A percentile compares a stretch with the other conserved stretches of the same genome.
These are phyloP conservation scores for Canariomyces notabilis DNA, from an alignment of 2,329 filamentous ascomycete genomes.

Conservation along the genomic window DNA sequence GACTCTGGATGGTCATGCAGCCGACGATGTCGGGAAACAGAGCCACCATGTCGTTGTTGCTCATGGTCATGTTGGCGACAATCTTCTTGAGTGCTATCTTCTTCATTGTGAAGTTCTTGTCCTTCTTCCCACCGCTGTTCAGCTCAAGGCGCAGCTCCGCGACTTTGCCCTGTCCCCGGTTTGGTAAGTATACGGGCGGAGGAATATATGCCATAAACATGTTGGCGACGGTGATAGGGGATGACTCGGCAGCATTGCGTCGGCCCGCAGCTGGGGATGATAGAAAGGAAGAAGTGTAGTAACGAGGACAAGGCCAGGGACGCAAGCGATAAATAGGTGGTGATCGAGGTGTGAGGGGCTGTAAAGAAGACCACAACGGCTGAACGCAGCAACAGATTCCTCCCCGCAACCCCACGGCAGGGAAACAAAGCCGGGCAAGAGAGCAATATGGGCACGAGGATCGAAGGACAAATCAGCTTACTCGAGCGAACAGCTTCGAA, in stretches of 20 bases:
- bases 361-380: neutral
- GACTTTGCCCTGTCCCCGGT: slow-evolving; percentile 87
- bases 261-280: neutral
- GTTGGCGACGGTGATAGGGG: slow-evolving; percentile 27
- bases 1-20: slow-evolving; percentile 89
- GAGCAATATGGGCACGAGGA: neutral
- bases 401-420: slow-evolving; percentile 5
- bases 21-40: slow-evolving; percentile 91
- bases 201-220: slow-evolving; percentile 54
- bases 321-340: slow-evolving; percentile 2
- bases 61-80: slow-evolving; percentile 99
- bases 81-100: slow-evolving; percentile 99
- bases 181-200: slow-evolving; percentile 42
- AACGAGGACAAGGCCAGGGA: neutral
- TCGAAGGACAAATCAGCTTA: slow-evolving; percentile 43
- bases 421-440: neutral
- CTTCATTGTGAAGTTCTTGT: slow-evolving; percentile 91
- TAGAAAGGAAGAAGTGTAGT: neutral
- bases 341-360: neutral
- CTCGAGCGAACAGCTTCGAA: slow-evolving; percentile 98
- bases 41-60: slow-evolving; percentile 99
- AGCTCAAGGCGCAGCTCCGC: slow-evolving; percentile 93
- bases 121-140: slow-evolving; percentile 91
- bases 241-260: slow-evolving; percentile 11
- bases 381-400: neutral